Evolutionary conservation across 441 rosid species (phyloP).

Genomic region (Corymbia citriodora): DNA sequence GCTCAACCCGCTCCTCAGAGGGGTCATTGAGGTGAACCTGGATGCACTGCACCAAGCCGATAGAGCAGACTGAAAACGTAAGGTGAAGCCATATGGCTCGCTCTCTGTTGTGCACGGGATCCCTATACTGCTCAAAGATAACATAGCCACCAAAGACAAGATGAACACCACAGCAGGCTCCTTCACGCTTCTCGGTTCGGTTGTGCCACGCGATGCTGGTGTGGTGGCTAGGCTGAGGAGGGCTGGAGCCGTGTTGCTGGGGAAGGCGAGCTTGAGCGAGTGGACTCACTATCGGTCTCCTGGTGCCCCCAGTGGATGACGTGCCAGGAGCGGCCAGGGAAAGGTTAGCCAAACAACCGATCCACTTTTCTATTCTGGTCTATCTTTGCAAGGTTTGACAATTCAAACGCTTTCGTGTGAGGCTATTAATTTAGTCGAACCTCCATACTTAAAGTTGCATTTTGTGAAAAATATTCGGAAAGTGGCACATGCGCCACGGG

Average conservation of each 20-base stretch:
- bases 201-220: slow-evolving; percentile 58
- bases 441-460: background rate
- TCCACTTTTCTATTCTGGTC: background rate
- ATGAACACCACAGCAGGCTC: slow-evolving; percentile 80
- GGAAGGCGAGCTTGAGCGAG: too few species aligned
- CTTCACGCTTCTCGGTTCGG: slow-evolving; percentile 46
- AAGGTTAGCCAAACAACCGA: slow-evolving; percentile 27
- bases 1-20: slow-evolving; percentile 51
- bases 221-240: slow-evolving; percentile 20
- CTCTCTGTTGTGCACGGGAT: slow-evolving; percentile 42
- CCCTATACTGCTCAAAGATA: slow-evolving; percentile 67
- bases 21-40: slow-evolving; percentile 68
- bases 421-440: background rate
- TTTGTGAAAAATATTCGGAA: background rate
- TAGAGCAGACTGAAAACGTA: slow-evolving; percentile 46
- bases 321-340: slow-evolving; percentile 59
- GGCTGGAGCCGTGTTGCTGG: too few species aligned
- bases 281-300: slow-evolving; percentile 12
- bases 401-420: background rate
- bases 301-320: slow-evolving; percentile 26
- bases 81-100: background rate
- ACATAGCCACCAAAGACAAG: slow-evolving; percentile 53
- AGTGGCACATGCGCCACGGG: background rate
- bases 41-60: slow-evolving; percentile 53
- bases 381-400: background rate